Base-by-base conservation (phyloP, 441 rosid genomes). In the Manihot esculenta region DNA sequence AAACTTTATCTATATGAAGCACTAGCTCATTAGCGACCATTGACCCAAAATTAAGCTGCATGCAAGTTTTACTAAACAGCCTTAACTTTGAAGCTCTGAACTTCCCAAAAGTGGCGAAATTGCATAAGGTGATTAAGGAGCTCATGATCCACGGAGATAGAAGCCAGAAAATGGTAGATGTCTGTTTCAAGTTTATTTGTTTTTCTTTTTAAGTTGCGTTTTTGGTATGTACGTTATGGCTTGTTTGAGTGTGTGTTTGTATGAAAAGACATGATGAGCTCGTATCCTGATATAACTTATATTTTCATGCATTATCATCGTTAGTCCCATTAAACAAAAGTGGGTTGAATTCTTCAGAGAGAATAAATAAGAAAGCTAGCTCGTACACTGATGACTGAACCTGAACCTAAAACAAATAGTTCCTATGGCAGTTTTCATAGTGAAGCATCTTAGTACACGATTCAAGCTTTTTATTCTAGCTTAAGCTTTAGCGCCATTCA, bases 201-300 rank as follows among this genome's bases (percentile, higher is more conserved):
- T 23, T 12, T 12, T 64, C 57, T 62, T 49, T 51, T 71, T 23
- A 21, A 20, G 38, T 60, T 45, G 50, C 66, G 71, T 18, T 58
- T 66, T 56, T 42, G 41, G 64, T 57, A 67, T 76, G 75, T 79
- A 78, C 76, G 66, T 69, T 72, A 62, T 79, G 76, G 81, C 59
- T 77, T 82, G 75, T 70, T 74, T 35, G 41, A 35, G 41, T 2
- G 41, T 2, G 41, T 6, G 41, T 35, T 4, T 54, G 60, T 70
- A 48, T 61, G 79, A 57, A 18, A 30, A 55, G 68, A 44, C 55
- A 64, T 64, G 41, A 35, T 35, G 3, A 35, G 23, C 23, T 33
- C 0, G 5, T 60, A 18, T 17, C 20, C 35, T 14, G 7, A 62
- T 62, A 42, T 62, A 62, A 61, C 64, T 27, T 30, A 30, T 30